Evolutionary conservation across 495 filamentous ascomycete genomes (phyloP), one percentile per base, ranked within the genome.

Genomic region (Glarea lozoyensis): DNA sequence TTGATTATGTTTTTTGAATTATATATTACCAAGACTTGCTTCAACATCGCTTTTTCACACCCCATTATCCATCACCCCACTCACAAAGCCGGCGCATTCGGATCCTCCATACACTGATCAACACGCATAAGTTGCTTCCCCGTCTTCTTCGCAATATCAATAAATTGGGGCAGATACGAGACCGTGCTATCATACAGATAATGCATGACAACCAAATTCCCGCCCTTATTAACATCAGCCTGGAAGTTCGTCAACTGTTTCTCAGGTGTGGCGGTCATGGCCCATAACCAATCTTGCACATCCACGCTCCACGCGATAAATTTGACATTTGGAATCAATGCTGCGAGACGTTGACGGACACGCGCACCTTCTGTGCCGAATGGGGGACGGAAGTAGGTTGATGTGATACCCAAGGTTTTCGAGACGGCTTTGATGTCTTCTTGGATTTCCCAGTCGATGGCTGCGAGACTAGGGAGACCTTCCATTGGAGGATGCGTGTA

Each of bases 271-370:
- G 59, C 40, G 0, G 63, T 69, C 49, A 73, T 59, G 0, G 77
- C 81, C 79, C 81, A 88, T 2, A 83, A 52, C 82, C 83, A 88
- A 59, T 88, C 84, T 60, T 86, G 80, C 27, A 85, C 76, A 49
- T 89, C 84, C 18, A 88, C 76, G 49, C 70, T 78, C 84, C 84
- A 88, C 47, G 75, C 75, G 23, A 87, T 75, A 10, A 61, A 41
- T 22, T 55, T 42, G 7, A 40, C 33, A 1, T 50, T 54, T 1
- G 61, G 61, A 22, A 88, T 76, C 9, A 65, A 55, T 0, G 69
- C 61, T 0, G 76, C 73, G 2, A 88, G 62, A 4, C 77, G 68
- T 48, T 84, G 72, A 0, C 84, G 72, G 61, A 82, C 78, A 24
- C 81, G 72, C 3, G 82, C 81, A 4, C 82, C 84, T 40, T 86